Evolutionary conservation across 73 alveolate genomes (phyloP), one percentile per base, ranked within the genome.

Genomic region (Effrenium voratum): DNA sequence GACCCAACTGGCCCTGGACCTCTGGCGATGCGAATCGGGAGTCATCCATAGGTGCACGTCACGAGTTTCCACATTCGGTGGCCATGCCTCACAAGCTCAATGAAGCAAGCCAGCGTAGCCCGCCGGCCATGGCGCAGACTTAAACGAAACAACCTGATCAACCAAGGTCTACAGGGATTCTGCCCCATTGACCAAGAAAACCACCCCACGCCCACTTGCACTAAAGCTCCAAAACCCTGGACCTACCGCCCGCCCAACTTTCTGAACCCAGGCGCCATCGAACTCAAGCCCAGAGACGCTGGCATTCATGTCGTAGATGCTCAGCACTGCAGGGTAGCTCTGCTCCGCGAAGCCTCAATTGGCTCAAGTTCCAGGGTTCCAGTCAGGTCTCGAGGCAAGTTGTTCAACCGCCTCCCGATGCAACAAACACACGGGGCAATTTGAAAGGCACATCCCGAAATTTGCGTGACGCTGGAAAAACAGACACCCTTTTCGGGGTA

Each of bases 291-390:
- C 57, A 13, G 94, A 85, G 40, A 85, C 94, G 45, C 94, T 85
- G 94, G 94, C 94, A 32, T 85, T 85, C n/a, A 68, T 60, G 24
- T 85, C 94, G 45, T 38, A 85, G 81, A 85, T 85, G 46, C n/a
- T 63, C 82, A 85, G 94, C 36, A 68, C 81, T 24, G 94, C 81
- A 38, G 94, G 94, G 8, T 45, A 49, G 38, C 59, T 26, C 30
- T 49, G 93, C 93, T 49, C 79, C 26, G 40, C 79, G 38, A 84
- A 84, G 79, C 76, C 76, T 49, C 38, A 40, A 13, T n/a, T 34
- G 55, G n/a, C n/a, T n/a, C n/a, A n/a, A n/a, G n/a, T n/a, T n/a
- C n/a, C n/a, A n/a, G n/a, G n/a, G n/a, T n/a, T n/a, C n/a, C n/a
- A n/a, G n/a, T n/a, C n/a, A n/a, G n/a, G n/a, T n/a, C n/a, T n/a